Base-by-base conservation (phyloP, 164 flowering plant species). In the Dillenia suffruticosa region DNA sequence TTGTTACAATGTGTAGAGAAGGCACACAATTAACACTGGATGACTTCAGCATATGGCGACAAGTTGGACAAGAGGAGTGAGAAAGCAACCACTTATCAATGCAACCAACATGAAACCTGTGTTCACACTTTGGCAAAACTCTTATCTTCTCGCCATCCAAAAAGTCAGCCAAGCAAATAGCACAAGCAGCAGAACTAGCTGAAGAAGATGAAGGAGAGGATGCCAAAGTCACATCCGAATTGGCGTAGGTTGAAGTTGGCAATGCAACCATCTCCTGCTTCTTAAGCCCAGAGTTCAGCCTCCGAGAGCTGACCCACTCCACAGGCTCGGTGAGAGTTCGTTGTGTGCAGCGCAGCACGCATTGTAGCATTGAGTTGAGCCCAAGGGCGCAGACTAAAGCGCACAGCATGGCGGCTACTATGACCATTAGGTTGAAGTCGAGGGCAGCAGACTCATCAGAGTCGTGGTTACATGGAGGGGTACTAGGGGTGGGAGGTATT, bases 41-140 rank as follows among this genome's bases (percentile, higher is more conserved):
- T 32, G 26, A 50, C 17, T 68, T 63, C 58, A 69, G 70, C 32
- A 55, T 62, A 24, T 57, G 56, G 55, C 82, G 59, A 58, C 82
- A 78, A 50, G 79, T 72, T 3, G 82, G 82, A 65, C 82, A 78
- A 7, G 79, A 72, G 53, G 82, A 70, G 69, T 70, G 76, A 54
- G 78, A 56, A 40, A 57, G 67, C 57, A 78, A 70, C 82, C 82
- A 78, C 17, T 68, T 72, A 55, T 75, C 82, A 49, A 78, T 58
- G 63, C 82, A 78, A 6, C 32, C 69, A 9, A 78, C 74, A 57
- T 78, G 78, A 56, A 69, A 78, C 43, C 64, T 47, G n/a, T 78
- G 79, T 58, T 56, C 62, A 49, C 82, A 78, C 15, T 64, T 62
- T 19, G 82, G 82, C 45, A 78, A 69, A 15, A 70, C 67, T 46